phyloP scores from a whole-genome alignment of 768 basidiomycete species.

The Hericium alpestre region DNA sequence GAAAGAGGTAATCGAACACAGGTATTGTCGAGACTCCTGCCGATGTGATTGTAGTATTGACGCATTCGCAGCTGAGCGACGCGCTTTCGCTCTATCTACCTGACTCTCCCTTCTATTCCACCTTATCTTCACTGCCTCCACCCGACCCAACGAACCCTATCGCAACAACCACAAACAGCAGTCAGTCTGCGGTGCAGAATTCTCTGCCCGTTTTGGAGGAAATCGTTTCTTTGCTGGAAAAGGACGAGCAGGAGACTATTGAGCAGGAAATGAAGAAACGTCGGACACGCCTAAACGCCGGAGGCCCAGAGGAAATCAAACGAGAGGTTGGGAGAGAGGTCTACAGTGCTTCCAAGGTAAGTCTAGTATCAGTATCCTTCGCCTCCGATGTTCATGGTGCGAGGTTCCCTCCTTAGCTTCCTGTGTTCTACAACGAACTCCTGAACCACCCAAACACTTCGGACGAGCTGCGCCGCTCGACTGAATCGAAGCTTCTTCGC shows the following conservation, averaged over 20 bases:
- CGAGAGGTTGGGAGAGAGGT: slow-evolving; percentile 62
- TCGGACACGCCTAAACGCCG: slow-evolving; percentile 64
- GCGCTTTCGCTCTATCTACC: slow-evolving; percentile 67
- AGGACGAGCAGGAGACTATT: slow-evolving; percentile 45
- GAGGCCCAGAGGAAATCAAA: slow-evolving; percentile 44
- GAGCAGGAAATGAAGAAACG: slow-evolving; percentile 68
- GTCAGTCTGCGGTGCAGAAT: slow-evolving; percentile 57
- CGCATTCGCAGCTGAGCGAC: slow-evolving; percentile 43
- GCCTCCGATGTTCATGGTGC: slow-evolving; percentile 1
- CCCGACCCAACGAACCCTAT: slow-evolving; percentile 73
- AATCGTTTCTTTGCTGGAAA: slow-evolving; percentile 52
- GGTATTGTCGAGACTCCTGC: slow-evolving; percentile 22
- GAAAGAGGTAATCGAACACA: slow-evolving; percentile 50
- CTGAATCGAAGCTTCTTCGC: slow-evolving; percentile 65
- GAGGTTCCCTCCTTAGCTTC: slow-evolving; percentile 39
- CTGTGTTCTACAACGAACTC: slow-evolving; percentile 65
- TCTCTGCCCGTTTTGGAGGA: slow-evolving; percentile 66
- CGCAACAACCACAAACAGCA: slow-evolving; percentile 42
- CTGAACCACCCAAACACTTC: slow-evolving; percentile 70
- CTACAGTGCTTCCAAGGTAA: slow-evolving; percentile 49
- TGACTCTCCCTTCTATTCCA: slow-evolving; percentile 49
- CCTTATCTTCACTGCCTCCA: slow-evolving; percentile 55
- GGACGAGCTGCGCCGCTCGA: slow-evolving; percentile 67
- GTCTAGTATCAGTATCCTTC: slow-evolving; percentile 2
- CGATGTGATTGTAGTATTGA: neutral